A percentile compares a stretch with the other conserved stretches of the same genome.
phyloP scores from a whole-genome alignment of 2,329 filamentous ascomycete species.

The Aspergillus thermomutatus region DNA sequence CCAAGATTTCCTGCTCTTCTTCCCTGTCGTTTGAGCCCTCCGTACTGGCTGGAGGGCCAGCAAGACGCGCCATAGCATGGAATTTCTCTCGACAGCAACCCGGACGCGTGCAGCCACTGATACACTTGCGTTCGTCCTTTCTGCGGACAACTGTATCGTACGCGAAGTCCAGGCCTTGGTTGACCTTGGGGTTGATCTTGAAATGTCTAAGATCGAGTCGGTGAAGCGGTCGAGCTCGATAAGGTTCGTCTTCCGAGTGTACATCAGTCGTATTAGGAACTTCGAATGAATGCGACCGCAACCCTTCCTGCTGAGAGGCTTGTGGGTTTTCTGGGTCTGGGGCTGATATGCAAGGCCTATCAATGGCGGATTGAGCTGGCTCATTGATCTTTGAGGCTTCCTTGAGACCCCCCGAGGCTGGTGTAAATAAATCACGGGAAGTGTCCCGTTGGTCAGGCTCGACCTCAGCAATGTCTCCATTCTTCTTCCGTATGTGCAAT shows the following conservation, averaged over 20 bases:
- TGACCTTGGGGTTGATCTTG: slow-evolving; percentile 71
- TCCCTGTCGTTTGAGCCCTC: slow-evolving; percentile 8
- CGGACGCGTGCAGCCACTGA: slow-evolving; percentile 70
- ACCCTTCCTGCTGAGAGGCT: neutral
- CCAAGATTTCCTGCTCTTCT: slow-evolving; percentile 30
- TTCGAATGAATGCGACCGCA: neutral
- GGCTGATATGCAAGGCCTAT: neutral
- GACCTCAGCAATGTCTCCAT: neutral
- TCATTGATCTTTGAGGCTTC: neutral
- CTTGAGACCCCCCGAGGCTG: neutral
- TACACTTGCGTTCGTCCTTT: slow-evolving; percentile 63
- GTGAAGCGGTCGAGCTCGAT: slow-evolving; percentile 57
- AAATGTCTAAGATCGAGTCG: slow-evolving; percentile 69
- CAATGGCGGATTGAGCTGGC: neutral
- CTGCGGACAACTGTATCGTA: slow-evolving; percentile 72
- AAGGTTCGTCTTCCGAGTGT: slow-evolving; percentile 37
- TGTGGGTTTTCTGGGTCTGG: neutral
- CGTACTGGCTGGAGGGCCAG: slow-evolving; percentile 28
- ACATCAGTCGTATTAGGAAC: slow-evolving; percentile 5
- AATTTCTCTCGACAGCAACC: slow-evolving; percentile 75
- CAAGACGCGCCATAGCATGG: slow-evolving; percentile 57
- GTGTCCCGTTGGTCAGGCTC: neutral
- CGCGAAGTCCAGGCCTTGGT: slow-evolving; percentile 68
- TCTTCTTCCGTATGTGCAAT: slow-evolving; percentile 7
- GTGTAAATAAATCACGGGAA: neutral